phyloP scores from a whole-genome alignment of 2,329 filamentous ascomycete genomes.

The Penicillium brasilianum region DNA sequence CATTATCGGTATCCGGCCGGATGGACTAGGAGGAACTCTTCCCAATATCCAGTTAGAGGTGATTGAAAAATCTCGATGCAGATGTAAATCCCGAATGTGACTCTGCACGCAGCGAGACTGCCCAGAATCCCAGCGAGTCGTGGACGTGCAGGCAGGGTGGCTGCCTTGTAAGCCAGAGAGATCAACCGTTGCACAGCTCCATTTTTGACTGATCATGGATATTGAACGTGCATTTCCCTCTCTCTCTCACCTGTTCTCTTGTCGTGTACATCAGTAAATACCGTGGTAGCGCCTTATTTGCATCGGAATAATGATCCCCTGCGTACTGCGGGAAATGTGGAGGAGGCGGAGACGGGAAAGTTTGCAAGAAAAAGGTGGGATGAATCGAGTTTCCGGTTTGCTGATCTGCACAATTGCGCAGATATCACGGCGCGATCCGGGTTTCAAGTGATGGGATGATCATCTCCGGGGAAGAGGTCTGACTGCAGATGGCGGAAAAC shows the following conservation, averaged over 20 bases:
- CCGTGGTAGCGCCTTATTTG: too few relatives aligned
- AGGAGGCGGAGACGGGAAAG: conserved; percentile 1
- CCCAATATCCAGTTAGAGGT: background rate
- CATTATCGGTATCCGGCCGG: background rate
- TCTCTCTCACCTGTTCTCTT: background rate
- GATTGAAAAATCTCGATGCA: background rate
- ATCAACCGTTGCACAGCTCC: background rate
- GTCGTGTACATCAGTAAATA: background rate
- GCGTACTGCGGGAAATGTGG: background rate
- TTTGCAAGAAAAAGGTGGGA: conserved; percentile 2
- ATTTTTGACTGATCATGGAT: background rate
- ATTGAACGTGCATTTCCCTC: background rate
- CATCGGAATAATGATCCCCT: background rate
- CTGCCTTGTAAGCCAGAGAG: background rate
- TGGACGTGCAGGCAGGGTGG: conserved; percentile 7
- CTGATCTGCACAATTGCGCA: conserved; percentile 18
- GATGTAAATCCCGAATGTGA: conserved; percentile 5
- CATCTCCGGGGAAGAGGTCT: background rate
- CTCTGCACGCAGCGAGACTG: conserved; percentile 12
- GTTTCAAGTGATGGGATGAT: conserved; percentile 12
- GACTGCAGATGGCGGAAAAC: conserved; percentile 1
- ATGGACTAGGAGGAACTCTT: background rate
- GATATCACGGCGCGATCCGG: conserved; percentile 17
- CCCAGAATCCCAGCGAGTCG: background rate
- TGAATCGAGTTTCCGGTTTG: conserved; percentile 1